Conservation (phyloP, 768 basidiomycete genomes). For the Lentinula detonsa region DNA sequence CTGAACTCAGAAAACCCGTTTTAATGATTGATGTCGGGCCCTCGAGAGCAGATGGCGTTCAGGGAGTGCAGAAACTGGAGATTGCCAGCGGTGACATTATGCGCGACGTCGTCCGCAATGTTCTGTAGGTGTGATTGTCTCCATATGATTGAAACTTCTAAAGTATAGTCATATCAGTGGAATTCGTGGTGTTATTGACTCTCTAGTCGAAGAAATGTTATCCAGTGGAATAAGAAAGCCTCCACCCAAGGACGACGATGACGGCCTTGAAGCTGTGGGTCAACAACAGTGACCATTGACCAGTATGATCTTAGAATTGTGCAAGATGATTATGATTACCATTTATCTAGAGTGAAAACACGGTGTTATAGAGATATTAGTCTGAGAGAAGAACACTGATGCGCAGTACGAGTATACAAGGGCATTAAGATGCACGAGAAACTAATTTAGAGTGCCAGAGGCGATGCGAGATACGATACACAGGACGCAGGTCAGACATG, state of each 20-base stretch:
- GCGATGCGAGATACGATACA: neutral
- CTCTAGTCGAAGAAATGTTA: slow-evolving; percentile 44
- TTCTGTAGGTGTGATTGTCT: slow-evolving; percentile 46
- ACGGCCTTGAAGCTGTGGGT: slow-evolving; percentile 8
- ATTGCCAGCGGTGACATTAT: slow-evolving; percentile 69
- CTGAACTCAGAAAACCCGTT: slow-evolving; percentile 70
- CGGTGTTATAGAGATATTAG: neutral
- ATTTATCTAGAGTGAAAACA: neutral
- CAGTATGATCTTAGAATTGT: neutral
- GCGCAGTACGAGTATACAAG: neutral
- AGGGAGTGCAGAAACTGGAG: slow-evolving; percentile 75
- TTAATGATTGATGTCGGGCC: slow-evolving; percentile 85
- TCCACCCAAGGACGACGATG: slow-evolving; percentile 36
- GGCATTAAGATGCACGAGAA: neutral
- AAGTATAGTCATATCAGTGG: neutral
- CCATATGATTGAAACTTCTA: neutral
- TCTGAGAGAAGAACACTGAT: neutral
- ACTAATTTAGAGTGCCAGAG: neutral
- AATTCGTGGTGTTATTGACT: slow-evolving; percentile 31
- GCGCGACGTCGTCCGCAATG: slow-evolving; percentile 49
- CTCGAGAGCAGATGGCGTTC: slow-evolving; percentile 70
- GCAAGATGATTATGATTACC: neutral
- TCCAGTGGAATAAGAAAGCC: slow-evolving; percentile 53
- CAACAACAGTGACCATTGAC: neutral
- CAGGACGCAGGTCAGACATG: neutral